Conservation (phyloP, 1,284 basidiomycete species). For the Cryptococcus sp. region DNA sequence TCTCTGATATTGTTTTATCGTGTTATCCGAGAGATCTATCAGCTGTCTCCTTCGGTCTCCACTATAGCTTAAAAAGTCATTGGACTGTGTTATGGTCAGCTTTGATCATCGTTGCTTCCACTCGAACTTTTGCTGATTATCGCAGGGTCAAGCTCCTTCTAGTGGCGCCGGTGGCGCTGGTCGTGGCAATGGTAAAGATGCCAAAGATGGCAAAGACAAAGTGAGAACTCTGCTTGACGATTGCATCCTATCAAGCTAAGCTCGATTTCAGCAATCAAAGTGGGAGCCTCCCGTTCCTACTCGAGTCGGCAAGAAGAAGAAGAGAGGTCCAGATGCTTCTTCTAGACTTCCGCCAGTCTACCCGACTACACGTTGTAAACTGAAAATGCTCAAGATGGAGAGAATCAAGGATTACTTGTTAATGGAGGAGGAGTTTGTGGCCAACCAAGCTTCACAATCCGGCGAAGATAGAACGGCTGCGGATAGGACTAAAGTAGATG, state of each 20-base stretch:
- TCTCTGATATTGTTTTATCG: too few relatives aligned
- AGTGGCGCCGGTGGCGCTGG: slow-evolving; percentile 56
- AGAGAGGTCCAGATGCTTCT: slow-evolving; percentile 83
- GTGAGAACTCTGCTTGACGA: slow-evolving; percentile 13
- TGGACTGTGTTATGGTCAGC: too few relatives aligned
- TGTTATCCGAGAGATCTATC: too few relatives aligned
- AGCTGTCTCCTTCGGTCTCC: too few relatives aligned
- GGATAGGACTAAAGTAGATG: slow-evolving; percentile 90
- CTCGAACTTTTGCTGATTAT: too few relatives aligned
- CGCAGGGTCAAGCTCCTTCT: slow-evolving; percentile 73
- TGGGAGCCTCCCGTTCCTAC: slow-evolving; percentile 99
- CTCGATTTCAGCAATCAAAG: slow-evolving; percentile 55
- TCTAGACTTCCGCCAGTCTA: slow-evolving; percentile 90
- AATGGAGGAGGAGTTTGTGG: slow-evolving; percentile 95
- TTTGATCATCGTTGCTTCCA: too few relatives aligned
- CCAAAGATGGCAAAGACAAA: slow-evolving; percentile 62
- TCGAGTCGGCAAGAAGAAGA: slow-evolving; percentile 93
- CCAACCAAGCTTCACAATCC: slow-evolving; percentile 87
- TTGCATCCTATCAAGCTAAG: not conserved
- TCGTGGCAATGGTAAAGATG: slow-evolving; percentile 45
- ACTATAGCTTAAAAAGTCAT: too few relatives aligned
- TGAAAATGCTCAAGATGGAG: slow-evolving; percentile 93
- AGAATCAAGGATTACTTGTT: slow-evolving; percentile 98
- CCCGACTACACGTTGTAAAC: slow-evolving; percentile 90
- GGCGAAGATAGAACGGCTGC: slow-evolving; percentile 92